Base-by-base conservation (phyloP, 352 stramenopile species). In the Phytophthora gonapodyides region DNA sequence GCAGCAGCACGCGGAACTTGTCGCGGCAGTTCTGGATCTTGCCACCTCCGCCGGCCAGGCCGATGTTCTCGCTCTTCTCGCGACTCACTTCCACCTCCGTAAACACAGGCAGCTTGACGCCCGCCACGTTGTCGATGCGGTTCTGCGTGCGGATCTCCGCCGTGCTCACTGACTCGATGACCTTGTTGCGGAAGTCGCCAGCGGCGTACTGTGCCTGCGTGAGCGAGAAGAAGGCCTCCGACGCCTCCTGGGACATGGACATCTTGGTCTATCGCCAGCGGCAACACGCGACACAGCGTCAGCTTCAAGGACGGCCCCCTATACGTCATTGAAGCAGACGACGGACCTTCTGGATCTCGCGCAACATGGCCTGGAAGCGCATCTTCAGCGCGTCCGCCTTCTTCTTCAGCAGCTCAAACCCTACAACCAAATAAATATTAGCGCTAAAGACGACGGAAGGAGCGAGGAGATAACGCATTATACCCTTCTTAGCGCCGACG, bases 351-450 rank as follows among this genome's bases (percentile, higher is more conserved):
- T 94, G 81, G 62, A 94, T 96, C 62, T 94, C 85, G 34, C 82
- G 82, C 38, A 97, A 68, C 77, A 96, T 92, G 48, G 81, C 75
- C 61, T 94, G 84, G 69, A 96, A 97, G n/a, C 93, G 80, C 63
- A 98, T 97, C 86, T 99, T 99, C 19, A 99, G 85, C 9, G 98
- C 98, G 69, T 99, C 98, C 2, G 97, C 97, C 79, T 99, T 99
- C 84, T 99, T 99, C 79, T 96, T 96, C 34, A 96, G 69, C 46
- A 96, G 56, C 54, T 94, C 84, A 73, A 87, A 92, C n/a, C 83
- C 83, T 92, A 59, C 36, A 54, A 27, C 33, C 9, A 56, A 1
- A 7, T 54, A 16, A 44, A 13, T 12, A 61, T 55, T 51, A 38
- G 19, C 24, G n/a, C 19, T 27, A 31, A 5, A 27, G 17, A 10